A percentile compares a stretch with the other conserved stretches of the same genome.
phyloP scores from a whole-genome alignment of 345 rosid genomes.

The Gynandropsis gynandra region DNA sequence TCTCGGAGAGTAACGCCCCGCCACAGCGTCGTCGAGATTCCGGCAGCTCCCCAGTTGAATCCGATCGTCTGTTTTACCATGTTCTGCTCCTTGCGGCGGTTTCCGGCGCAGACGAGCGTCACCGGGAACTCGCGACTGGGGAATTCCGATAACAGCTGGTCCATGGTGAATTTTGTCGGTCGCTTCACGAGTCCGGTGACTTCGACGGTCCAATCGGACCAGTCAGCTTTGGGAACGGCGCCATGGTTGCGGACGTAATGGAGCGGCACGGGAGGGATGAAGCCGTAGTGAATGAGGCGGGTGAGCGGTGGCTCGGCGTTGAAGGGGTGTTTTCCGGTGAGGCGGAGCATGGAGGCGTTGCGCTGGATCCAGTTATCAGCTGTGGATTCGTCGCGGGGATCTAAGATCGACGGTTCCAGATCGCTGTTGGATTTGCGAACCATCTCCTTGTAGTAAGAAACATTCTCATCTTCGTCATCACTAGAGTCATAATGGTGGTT shows the following conservation, averaged over 20 bases:
- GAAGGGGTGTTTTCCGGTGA: conserved; percentile 94
- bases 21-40: conserved; percentile 80
- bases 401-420: conserved; percentile 59
- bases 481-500: conserved; percentile 31
- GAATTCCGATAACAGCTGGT: conserved; percentile 59
- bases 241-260: conserved; percentile 97
- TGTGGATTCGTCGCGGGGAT: conserved; percentile 64
- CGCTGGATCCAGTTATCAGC: conserved; percentile 81
- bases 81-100: conserved; percentile 89
- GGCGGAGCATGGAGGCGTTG: conserved; percentile 76
- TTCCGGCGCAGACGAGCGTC: conserved; percentile 86
- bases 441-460: conserved; percentile 32
- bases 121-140: conserved; percentile 62
- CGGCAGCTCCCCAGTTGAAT: conserved; percentile 92
- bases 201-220: conserved; percentile 76
- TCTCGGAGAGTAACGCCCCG: conserved; percentile 57
- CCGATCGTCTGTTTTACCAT: conserved; percentile 79
- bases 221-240: conserved; percentile 52
- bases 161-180: conserved; percentile 66
- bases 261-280: conserved; percentile 88
- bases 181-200: conserved; percentile 67
- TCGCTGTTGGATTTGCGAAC: conserved; percentile 46
- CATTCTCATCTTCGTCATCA: conserved; percentile 53
- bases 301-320: conserved; percentile 73
- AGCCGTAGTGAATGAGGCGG: conserved; percentile 90